A percentile compares a stretch with the other conserved stretches of the same genome.
Conservation (phyloP, 2,329 filamentous ascomycete genomes). For the Dactylellina leptospora region DNA sequence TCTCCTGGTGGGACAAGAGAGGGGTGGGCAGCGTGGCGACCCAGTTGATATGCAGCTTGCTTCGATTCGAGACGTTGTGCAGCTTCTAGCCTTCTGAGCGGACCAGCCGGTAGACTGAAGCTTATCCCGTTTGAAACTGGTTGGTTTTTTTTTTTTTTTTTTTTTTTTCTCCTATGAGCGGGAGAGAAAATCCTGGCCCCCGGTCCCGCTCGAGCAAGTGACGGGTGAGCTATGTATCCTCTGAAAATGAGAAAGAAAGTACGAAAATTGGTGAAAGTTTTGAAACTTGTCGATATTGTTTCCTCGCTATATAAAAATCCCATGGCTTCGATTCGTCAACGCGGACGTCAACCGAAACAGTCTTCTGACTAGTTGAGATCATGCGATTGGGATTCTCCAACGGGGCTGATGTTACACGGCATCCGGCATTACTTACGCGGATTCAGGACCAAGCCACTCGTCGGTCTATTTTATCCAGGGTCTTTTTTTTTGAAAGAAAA, state of each 20-base stretch:
- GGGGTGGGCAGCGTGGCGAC: slow-evolving; percentile 32
- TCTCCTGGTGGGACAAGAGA: slow-evolving; percentile 27
- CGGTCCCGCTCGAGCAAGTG: slow-evolving; percentile 29
- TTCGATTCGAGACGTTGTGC: slow-evolving; percentile 41
- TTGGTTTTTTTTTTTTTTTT: not conserved
- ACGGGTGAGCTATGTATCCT: too few species aligned
- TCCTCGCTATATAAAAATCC: slow-evolving; percentile 7
- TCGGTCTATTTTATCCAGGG: not conserved
- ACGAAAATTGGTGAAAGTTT: not conserved
- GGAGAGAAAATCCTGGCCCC: slow-evolving; percentile 14
- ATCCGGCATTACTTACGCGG: slow-evolving; percentile 25
- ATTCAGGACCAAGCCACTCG: not conserved
- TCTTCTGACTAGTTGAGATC: slow-evolving; percentile 25
- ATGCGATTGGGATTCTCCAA: slow-evolving; percentile 14
- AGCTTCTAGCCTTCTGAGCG: slow-evolving; percentile 1
- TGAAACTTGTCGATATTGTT: not conserved
- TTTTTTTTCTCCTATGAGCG: slow-evolving; percentile 4
- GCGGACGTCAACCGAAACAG: slow-evolving; percentile 35
- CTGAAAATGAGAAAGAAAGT: too few species aligned
- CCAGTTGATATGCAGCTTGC: slow-evolving; percentile 35
- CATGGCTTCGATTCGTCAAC: slow-evolving; percentile 28
- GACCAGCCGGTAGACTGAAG: slow-evolving; percentile 21
- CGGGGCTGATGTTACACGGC: slow-evolving; percentile 44
- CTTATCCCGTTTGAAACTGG: slow-evolving; percentile 42
- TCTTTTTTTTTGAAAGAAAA: not conserved